phyloP scores from a whole-genome alignment of 208 protist genomes.

The Leishmania major region DNA sequence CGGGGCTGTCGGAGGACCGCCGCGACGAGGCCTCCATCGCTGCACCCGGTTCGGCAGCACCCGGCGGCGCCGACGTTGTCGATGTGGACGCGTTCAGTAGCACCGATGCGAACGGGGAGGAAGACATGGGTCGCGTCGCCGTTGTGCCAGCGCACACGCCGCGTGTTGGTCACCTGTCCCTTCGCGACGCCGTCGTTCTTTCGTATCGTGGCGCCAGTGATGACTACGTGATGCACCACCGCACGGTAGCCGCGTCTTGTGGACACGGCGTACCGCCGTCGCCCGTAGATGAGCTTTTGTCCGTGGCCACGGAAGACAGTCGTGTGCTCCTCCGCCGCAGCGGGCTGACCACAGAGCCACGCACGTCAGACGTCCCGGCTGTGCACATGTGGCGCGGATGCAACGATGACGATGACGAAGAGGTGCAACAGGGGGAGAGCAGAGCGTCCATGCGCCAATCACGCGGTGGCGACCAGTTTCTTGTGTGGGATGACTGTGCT shows the following conservation, averaged over 20 bases:
- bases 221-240: constrained; percentile 1
- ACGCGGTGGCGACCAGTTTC: background rate
- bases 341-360: background rate
- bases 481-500: background rate
- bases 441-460: background rate
- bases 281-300: constrained; percentile 17
- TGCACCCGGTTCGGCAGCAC: background rate
- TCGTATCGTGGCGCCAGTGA: constrained; percentile 18
- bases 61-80: background rate
- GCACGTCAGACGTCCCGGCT: background rate
- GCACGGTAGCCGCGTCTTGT: background rate
- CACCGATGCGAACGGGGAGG: background rate
- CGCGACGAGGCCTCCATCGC: background rate
- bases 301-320: constrained; percentile 26
- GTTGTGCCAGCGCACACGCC: background rate
- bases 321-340: constrained; percentile 23
- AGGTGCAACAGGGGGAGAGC: background rate
- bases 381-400: constrained; percentile 8
- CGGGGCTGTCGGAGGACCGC: background rate
- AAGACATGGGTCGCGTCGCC: background rate
- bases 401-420: background rate
- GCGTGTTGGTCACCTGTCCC: background rate
- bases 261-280: background rate
- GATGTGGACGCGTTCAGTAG: constrained; percentile 3
- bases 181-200: constrained; percentile 28